Percentiles rank a stretch among this genome's conserved stretches.
phyloP scores from a whole-genome alignment of 2,329 filamentous ascomycete genomes.

The Pseudopithomyces maydicus region DNA sequence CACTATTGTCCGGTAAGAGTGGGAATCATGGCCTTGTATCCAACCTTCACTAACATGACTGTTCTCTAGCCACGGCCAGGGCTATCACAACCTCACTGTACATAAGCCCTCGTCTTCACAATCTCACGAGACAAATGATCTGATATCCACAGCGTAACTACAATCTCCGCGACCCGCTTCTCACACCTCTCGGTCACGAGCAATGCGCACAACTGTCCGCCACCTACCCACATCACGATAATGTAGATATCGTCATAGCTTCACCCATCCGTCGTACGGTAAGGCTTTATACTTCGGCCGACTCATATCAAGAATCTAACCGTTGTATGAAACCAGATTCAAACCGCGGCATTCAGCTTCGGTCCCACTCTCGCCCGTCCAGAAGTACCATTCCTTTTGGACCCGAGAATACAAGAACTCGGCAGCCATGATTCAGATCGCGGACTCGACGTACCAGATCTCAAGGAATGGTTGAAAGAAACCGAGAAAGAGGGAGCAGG shows the following conservation, averaged over 20 bases:
- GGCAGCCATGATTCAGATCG: slow-evolving; percentile 76
- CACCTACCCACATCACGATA: slow-evolving; percentile 64
- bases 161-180: slow-evolving; percentile 72
- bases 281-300: neutral
- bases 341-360: slow-evolving; percentile 76
- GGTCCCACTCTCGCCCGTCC: slow-evolving; percentile 49
- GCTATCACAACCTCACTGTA: slow-evolving; percentile 71
- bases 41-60: slow-evolving; percentile 23
- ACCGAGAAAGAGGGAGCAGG: slow-evolving; percentile 59
- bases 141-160: slow-evolving; percentile 62
- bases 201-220: slow-evolving; percentile 72
- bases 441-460: slow-evolving; percentile 58
- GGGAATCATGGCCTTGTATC: neutral
- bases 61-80: slow-evolving; percentile 70
- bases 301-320: neutral
- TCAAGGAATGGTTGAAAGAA: slow-evolving; percentile 46
- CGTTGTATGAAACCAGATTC: slow-evolving; percentile 51
- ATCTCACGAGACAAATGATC: slow-evolving; percentile 1
- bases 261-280: slow-evolving; percentile 78
- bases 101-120: neutral
- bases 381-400: slow-evolving; percentile 58
- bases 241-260: slow-evolving; percentile 72
- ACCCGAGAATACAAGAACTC: slow-evolving; percentile 81
- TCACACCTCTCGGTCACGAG: slow-evolving; percentile 75
- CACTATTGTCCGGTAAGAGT: slow-evolving; percentile 1